phyloP scores from a whole-genome alignment of 345 rosid genomes.

The Sonneratia alba region DNA sequence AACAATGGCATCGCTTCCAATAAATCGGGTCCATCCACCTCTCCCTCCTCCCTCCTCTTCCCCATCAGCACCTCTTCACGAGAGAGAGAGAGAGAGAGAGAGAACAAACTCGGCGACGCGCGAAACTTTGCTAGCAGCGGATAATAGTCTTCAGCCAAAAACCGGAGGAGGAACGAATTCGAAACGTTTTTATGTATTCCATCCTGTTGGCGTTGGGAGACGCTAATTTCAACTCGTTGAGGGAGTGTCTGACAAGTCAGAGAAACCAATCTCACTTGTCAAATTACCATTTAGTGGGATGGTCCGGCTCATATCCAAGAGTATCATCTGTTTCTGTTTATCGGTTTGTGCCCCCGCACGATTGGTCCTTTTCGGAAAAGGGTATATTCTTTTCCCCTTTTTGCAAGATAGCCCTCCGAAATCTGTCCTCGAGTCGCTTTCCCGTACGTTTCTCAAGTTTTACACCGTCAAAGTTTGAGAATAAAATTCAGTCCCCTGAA shows the following conservation, averaged over 20 bases:
- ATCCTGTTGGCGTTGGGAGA: background rate
- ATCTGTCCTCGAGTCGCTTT: background rate
- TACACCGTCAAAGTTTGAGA: background rate
- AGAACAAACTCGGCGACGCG: background rate
- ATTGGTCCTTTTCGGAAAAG: background rate
- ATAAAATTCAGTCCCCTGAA: background rate
- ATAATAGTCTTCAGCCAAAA: background rate
- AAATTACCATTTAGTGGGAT: too few relatives aligned
- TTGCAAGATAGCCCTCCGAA: background rate
- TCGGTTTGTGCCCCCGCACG: background rate
- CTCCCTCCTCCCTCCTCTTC: constrained; percentile 9
- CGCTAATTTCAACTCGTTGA: background rate
- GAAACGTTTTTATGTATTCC: background rate
- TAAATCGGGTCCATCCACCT: constrained; percentile 26
- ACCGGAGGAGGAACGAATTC: background rate
- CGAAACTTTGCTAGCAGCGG: constrained; percentile 5
- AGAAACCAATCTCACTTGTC: background rate
- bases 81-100: background rate
- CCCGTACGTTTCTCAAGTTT: background rate
- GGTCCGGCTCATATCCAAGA: too few relatives aligned
- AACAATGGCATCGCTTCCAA: constrained; percentile 68
- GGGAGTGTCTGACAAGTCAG: background rate
- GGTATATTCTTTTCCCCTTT: background rate
- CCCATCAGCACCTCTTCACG: constrained; percentile 18
- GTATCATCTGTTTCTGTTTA: background rate